Evolutionary conservation across 2,329 filamentous ascomycete genomes (phyloP), one percentile per base, ranked within the genome.

Genomic region (Diaporthe ilicicola): DNA sequence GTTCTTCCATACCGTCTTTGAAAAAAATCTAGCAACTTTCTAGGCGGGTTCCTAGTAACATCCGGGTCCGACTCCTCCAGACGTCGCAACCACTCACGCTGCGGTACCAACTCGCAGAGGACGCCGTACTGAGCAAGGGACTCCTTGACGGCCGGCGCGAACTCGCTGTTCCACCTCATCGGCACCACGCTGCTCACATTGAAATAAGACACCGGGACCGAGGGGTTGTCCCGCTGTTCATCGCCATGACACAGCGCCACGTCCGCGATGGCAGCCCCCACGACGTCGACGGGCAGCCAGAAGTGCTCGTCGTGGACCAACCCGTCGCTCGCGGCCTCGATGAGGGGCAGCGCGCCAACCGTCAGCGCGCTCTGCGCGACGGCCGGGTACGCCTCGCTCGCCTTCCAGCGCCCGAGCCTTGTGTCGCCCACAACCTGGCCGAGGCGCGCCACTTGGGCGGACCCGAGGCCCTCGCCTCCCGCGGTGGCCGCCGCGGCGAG

Each of bases 371-470:
- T 68, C 65, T 68, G 65, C 13, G 15, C 54, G 10, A 68, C 39
- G 4, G 65, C 15, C 13, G 65, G 65, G n/a, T 68, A 68, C 19
- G 65, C 65, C n/a, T 68, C 65, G 27, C 27, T 55, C 10, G 42
- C n/a, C 39, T 68, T 68, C 65, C 65, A 68, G 19, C 37, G 50
- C 51, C 65, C 65, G 39, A 48, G 51, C 65, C 42, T 22, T 7
- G 51, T 68, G 27, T 68, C 80, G 8, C 80, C 81, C 6, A 78
- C 74, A 34, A 82, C 75, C 71, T 82, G 81, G 1, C 81, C 81
- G 29, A 81, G 77, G 51, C 81, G 76, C 59, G 82, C 74, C 42
- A 82, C 77, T 27, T 72, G 76, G 39, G n/a, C 17, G 6, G 79
- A 75, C 24, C 74, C 75, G 54, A 74, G 69, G 2, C 74, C 75